A percentile compares a stretch with the other conserved stretches of the same genome.
Conservation (phyloP, 139 green algal genomes). For the Tetradesmus obliquus region DNA sequence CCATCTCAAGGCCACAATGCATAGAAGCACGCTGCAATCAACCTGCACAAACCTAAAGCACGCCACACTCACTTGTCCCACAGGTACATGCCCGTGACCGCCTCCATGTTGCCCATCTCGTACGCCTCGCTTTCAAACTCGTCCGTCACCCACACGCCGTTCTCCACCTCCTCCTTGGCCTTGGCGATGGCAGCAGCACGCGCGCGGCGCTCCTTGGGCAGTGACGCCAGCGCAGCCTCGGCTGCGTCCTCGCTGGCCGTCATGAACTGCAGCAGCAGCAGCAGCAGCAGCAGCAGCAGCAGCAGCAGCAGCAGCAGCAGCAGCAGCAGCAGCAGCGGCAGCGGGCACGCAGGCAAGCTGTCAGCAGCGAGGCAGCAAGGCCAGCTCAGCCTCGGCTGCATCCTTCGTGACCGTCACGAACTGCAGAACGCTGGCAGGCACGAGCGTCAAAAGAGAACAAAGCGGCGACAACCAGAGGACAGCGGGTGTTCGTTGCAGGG, state of each 20-base stretch:
- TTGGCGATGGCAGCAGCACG: neutral
- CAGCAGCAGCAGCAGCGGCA: neutral
- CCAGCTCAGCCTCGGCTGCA: neutral
- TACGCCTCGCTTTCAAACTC: conserved; percentile 70
- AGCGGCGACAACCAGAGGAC: too few relatives aligned
- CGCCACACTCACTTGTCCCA: conserved; percentile 64
- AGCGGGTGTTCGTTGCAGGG: too few relatives aligned
- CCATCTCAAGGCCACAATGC: neutral
- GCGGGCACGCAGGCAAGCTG: neutral
- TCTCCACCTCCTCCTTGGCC: conserved; percentile 45
- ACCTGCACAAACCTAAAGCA: too few relatives aligned
- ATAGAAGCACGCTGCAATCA: too few relatives aligned
- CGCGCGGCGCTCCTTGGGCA: conserved; percentile 13
- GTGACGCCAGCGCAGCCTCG: neutral
- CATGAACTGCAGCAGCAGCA: conserved; percentile 56
- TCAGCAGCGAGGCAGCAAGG: neutral
- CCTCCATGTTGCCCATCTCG: conserved; percentile 70
- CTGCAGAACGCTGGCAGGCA: conserved; percentile 6
- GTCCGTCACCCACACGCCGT: conserved; percentile 66
- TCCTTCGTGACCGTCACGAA: conserved; percentile 52
- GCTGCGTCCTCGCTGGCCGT: conserved; percentile 51
- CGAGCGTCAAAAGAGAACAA: too few relatives aligned
- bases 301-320: neutral
- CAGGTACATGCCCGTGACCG: conserved; percentile 65
- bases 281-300: neutral